Evolutionary conservation across 2,329 filamentous ascomycete species (phyloP), one percentile per base, ranked within the genome.

Genomic region (Cladosporium cucumerinum): DNA sequence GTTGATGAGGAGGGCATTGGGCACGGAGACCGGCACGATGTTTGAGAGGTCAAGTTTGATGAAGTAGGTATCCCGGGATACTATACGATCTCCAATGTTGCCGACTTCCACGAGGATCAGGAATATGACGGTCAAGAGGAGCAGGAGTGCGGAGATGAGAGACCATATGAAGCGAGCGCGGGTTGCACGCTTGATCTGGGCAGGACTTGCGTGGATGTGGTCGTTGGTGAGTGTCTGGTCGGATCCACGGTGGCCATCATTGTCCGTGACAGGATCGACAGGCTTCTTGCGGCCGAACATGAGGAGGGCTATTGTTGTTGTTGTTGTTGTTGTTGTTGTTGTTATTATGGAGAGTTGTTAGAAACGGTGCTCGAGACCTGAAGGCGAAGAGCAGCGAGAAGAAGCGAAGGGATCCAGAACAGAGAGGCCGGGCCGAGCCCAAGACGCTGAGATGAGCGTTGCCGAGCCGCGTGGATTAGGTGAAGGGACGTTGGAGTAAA

Each of bases 1-100:
- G 81, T 96, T 96, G 78, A 96, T 89, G 54, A 97, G 83, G 26
- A 84, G 79, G 11, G 87, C 87, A 74, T 93, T 89, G 49, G 89
- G 89, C 18, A 91, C 85, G 5, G 85, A 87, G 36, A 86, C 81
- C 0, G 90, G 90, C 64, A 97, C 89, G 74, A 97, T 89, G 72
- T 96, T 85, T 70, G 90, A 86, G 57, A 97, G 84, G 77, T 96
- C 86, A 72, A 97, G 86, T 71, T 89, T 89, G 77, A 96, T 89
- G 78, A 97, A 95, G 80, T 90, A 97, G 71, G 91, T 91, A 65
- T 86, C 80, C 66, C 84, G 85, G 36, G 93, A 81, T 7, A 90
- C 84, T 28, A 57, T 28, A 18, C 82, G 73, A 71, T 87, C 81
- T 71, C 82, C 83, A 61, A 88, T 89, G 78, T 91, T 93, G 70